Evolutionary conservation across 805 yeast genomes (phyloP).

Genomic region (Cyberlindnera euphorbiiphila): DNA sequence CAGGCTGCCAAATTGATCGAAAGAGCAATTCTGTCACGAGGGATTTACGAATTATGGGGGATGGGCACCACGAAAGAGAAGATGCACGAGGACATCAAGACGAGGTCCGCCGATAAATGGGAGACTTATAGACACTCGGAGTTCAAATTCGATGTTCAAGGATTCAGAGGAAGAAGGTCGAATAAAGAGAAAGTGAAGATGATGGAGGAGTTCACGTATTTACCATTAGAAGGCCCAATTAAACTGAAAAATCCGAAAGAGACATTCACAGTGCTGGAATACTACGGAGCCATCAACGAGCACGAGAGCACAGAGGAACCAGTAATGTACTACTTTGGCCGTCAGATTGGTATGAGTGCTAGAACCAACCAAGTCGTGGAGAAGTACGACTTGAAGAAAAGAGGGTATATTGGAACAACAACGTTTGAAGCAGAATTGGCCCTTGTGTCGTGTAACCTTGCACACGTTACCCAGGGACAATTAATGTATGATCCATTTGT

Average conservation of each 20-base stretch:
- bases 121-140: slow-evolving; percentile 38
- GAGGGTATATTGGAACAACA: slow-evolving; percentile 92
- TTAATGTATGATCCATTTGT: slow-evolving; percentile 91
- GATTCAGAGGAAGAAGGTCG: slow-evolving; percentile 65
- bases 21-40: slow-evolving; percentile 67
- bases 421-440: slow-evolving; percentile 95
- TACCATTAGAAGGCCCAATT: slow-evolving; percentile 75
- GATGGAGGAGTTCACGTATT: slow-evolving; percentile 68
- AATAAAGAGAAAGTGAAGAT: slow-evolving; percentile 49
- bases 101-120: slow-evolving; percentile 27
- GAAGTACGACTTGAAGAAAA: slow-evolving; percentile 70
- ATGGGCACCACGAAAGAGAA: slow-evolving; percentile 51
- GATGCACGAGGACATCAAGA: slow-evolving; percentile 47
- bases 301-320: slow-evolving; percentile 46
- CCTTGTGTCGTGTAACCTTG: slow-evolving; percentile 81
- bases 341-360: slow-evolving; percentile 60
- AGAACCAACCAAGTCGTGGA: slow-evolving; percentile 67
- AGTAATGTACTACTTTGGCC: slow-evolving; percentile 64
- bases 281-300: slow-evolving; percentile 50
- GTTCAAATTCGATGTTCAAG: slow-evolving; percentile 81
- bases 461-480: slow-evolving; percentile 61
- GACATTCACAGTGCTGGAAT: slow-evolving; percentile 69
- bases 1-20: slow-evolving; percentile 61
- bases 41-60: slow-evolving; percentile 86
- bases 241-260: slow-evolving; percentile 73